Conservation (phyloP, 495 filamentous ascomycete genomes). For the Penicillium maclennaniae region DNA sequence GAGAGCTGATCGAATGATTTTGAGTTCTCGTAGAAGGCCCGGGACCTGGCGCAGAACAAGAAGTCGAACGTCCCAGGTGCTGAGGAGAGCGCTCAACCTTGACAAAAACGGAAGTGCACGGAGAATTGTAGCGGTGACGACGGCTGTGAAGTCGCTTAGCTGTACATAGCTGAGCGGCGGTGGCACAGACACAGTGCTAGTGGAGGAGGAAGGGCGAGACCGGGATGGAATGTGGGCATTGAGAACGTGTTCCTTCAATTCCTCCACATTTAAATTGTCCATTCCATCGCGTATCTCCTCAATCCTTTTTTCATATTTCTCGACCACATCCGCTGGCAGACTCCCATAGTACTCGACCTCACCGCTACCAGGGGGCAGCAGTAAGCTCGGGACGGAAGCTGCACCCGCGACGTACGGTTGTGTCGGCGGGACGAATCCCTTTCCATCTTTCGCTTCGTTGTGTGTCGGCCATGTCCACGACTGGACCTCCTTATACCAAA, state of each 20-base stretch:
- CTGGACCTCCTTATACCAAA: slow-evolving; percentile 75
- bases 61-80: slow-evolving; percentile 73
- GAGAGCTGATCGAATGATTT: slow-evolving; percentile 58
- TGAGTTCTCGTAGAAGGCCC: slow-evolving; percentile 61
- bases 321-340: slow-evolving; percentile 56
- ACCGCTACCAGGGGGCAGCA: slow-evolving; percentile 1
- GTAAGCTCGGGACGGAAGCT: neutral
- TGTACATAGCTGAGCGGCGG: slow-evolving; percentile 52
- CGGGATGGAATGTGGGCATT: slow-evolving; percentile 64
- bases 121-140: slow-evolving; percentile 83
- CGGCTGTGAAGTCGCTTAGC: slow-evolving; percentile 80
- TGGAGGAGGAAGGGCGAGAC: slow-evolving; percentile 52
- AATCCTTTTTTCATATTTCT: slow-evolving; percentile 66
- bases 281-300: slow-evolving; percentile 74
- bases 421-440: slow-evolving; percentile 55
- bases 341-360: slow-evolving; percentile 62
- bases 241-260: slow-evolving; percentile 84
- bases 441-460: slow-evolving; percentile 34
- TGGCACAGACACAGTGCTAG: slow-evolving; percentile 50
- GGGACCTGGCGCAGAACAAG: slow-evolving; percentile 69
- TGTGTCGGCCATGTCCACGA: slow-evolving; percentile 68
- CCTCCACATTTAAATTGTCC: slow-evolving; percentile 78
- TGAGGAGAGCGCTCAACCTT: slow-evolving; percentile 62
- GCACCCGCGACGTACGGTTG: neutral
- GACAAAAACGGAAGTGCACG: slow-evolving; percentile 82